Evolutionary conservation across 441 rosid genomes (phyloP), one percentile per base, ranked within the genome.

Genomic region (Isatis lusitanica): DNA sequence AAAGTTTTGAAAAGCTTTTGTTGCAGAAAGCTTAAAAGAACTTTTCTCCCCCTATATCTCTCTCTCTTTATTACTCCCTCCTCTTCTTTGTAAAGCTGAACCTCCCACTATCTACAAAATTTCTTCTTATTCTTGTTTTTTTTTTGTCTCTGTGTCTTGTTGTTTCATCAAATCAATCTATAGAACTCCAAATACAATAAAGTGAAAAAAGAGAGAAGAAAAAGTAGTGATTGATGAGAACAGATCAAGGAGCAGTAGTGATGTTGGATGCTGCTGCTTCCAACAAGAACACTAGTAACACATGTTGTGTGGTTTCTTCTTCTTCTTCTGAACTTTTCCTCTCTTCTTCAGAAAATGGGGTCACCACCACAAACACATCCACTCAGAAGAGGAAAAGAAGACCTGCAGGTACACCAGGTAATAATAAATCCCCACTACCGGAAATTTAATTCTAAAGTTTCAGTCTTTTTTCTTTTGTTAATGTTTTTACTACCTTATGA

Each of bases 401-500:
- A 73, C 96, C 98, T 35, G 98, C 97, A 9, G 98, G 98, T 60
- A 89, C 97, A 17, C 98, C 98, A 81, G 97, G 98, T 90, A 86
- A 13, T 70, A 50, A 74, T 74, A 60, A 60, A 56, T 43, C 68
- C 69, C 71, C 75, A 62, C 71, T 71, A 46, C 72, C 30, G 0
- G 16, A 39, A 16, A 43, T 55, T 55, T 39, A 36, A 35, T 28
- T 63, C 35, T 55, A 9, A 12, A 42, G 44, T 44, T 33, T 43
- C 44, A 43, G 7, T 48, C 21, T 7, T 65, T 17, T 64, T 10
- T 30, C 8, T 39, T 12, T 15, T 48, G 17, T 38, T 31, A 2
- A 26, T 26, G 28, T 26, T 51, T 33, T 17, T 10, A 17, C 30
- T 39, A 12, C 16, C 28, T 24, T 48, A 1, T 73, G 2, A 73